Percentiles rank a stretch among this genome's conserved stretches.
Evolutionary conservation across 2,329 filamentous ascomycete genomes (phyloP).

Genomic region (Parafenestella ontariensis): DNA sequence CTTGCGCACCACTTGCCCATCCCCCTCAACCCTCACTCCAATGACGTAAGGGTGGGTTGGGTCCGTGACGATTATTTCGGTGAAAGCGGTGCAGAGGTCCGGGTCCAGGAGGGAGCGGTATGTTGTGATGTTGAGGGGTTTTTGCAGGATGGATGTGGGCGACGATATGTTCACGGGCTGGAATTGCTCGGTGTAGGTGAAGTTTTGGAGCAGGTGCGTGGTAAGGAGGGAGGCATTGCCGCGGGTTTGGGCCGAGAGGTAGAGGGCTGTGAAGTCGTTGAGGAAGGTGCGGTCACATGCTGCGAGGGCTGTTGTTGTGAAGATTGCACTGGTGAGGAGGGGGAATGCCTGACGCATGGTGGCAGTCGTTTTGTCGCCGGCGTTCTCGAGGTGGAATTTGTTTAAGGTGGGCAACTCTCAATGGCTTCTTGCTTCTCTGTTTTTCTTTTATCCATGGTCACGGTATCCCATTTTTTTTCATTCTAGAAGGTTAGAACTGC

Average conservation of each 20-base stretch:
- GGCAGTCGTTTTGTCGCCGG: neutral
- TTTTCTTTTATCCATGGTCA: neutral
- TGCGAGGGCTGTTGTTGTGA: conserved; percentile 1
- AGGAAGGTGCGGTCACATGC: conserved; percentile 25
- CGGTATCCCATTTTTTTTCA: neutral
- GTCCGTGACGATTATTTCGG: conserved; percentile 24
- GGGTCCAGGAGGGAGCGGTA: conserved; percentile 27
- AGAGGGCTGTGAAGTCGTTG: conserved; percentile 20
- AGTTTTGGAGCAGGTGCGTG: conserved; percentile 12
- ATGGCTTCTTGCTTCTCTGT: neutral
- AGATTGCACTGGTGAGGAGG: neutral
- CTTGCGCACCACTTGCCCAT: conserved; percentile 20
- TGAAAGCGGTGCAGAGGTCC: conserved; percentile 28
- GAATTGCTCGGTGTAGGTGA: conserved; percentile 33
- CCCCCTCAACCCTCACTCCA: conserved; percentile 20
- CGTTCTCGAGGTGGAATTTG: no score
- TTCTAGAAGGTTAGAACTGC: neutral
- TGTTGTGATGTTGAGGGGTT: conserved; percentile 24
- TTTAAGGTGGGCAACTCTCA: no score
- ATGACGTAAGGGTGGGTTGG: conserved; percentile 30
- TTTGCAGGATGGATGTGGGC: conserved; percentile 20
- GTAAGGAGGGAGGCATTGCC: conserved; percentile 17
- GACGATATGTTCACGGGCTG: conserved; percentile 16
- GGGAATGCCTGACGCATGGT: neutral
- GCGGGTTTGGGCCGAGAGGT: conserved; percentile 23